Evolutionary conservation across 23 red algal species (phyloP).

Genomic region (Gracilariopsis chorda): DNA sequence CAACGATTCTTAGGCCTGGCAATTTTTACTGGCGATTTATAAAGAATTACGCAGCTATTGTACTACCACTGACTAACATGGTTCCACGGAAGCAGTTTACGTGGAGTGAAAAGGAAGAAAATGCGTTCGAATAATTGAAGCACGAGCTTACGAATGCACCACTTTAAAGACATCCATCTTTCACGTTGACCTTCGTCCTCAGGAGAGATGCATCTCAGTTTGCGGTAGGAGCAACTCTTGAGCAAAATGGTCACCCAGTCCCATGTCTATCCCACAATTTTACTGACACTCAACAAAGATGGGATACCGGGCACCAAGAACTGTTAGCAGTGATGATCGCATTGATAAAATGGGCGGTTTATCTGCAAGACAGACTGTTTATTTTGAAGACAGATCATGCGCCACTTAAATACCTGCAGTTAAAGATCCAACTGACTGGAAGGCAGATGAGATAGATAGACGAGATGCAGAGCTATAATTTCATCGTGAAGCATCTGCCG

Average conservation of each 20-base stretch:
- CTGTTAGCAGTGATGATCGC: not conserved
- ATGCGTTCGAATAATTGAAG: not conserved
- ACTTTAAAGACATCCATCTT: not conserved
- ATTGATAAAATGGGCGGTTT: not conserved
- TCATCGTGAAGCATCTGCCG: not conserved
- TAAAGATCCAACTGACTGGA: not conserved
- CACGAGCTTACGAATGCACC: not conserved
- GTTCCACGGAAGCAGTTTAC: not conserved
- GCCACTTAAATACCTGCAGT: not conserved
- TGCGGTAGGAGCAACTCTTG: not conserved
- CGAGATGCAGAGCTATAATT: not conserved
- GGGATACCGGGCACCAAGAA: constrained; percentile 12
- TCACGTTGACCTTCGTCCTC: not conserved
- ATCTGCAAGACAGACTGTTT: not conserved
- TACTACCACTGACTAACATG: not conserved
- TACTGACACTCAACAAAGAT: not conserved
- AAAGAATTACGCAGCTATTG: not conserved
- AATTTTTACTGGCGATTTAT: not conserved
- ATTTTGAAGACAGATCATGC: not conserved
- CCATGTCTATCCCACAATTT: not conserved
- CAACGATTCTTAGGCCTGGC: not conserved
- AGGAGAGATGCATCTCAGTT: not conserved
- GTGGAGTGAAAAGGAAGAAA: not conserved
- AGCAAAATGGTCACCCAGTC: not conserved
- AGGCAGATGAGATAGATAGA: not conserved